Evolutionary conservation across 2,329 filamentous ascomycete species (phyloP), one percentile per base, ranked within the genome.

Genomic region (Escovopsis weberi): DNA sequence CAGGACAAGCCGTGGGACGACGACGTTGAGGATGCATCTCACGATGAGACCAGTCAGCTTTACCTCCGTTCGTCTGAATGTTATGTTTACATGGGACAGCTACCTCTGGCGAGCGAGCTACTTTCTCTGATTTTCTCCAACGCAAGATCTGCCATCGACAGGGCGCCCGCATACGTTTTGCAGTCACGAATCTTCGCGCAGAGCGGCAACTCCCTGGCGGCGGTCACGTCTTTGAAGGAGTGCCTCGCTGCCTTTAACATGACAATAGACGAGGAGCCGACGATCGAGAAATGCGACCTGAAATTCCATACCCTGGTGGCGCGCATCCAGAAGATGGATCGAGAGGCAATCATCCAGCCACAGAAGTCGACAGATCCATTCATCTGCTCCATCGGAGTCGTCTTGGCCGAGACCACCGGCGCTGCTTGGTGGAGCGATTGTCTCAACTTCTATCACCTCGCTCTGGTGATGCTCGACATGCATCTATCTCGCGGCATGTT

Each of bases 31-130:
- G 89, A 95, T 56, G 80, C 83, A 1, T 82, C 78, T 38, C 94
- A 94, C 53, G 79, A 86, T 10, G 89, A 96, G 62, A 94, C 87
- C 0, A 69, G 93, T 47, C 78, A 81, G 47, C 68, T 94, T 2
- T 80, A 85, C 57, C 78, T 87, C 4, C 78, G 83, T 42, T 78
- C 85, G 4, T 84, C 87, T 4, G 87, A 94, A 58, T 86, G 85
- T 56, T 81, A 85, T 51, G 77, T 87, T 54, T 86, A 84, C 53
- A 81, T 88, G 66, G 78, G 78, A 4, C 75, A 86, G 49, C 75
- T 80, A 45, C 65, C 72, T 2, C 72, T 80, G 41, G 83, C 85
- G 19, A 72, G 80, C 36, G 66, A 69, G 26, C 63, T 89, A n/a
- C 71, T 94, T 11, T 62, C 75, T 19, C 75, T 73, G 3, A 75